Conservation (phyloP, 192 early-diverging fungal species). For the Glomus cerebriforme region DNA sequence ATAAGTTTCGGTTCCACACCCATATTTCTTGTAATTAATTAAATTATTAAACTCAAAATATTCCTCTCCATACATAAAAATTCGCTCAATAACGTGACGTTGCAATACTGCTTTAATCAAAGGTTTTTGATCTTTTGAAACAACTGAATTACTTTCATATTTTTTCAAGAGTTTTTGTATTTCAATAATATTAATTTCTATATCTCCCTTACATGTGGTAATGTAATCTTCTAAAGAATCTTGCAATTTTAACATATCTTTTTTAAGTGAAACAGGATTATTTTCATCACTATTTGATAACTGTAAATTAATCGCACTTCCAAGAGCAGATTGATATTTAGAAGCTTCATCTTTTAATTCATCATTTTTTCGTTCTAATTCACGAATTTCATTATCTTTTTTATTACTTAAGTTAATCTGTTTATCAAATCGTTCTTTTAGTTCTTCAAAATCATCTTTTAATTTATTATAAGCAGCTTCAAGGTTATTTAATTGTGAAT, state of each 20-base stretch:
- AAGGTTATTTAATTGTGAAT: too few species aligned
- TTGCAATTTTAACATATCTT: conserved; percentile 10
- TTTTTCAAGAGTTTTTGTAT: conserved; percentile 3
- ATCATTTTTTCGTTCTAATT: not conserved
- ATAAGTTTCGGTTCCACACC: not conserved
- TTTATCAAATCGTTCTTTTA: too few species aligned
- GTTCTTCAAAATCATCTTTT: too few species aligned
- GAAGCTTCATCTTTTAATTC: conserved; percentile 20
- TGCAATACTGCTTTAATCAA: conserved; percentile 7
- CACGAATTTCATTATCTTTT: not conserved
- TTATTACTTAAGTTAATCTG: too few species aligned
- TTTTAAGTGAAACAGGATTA: conserved; percentile 5
- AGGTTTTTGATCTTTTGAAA: not conserved
- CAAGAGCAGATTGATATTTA: conserved; percentile 26
- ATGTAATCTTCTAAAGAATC: not conserved
- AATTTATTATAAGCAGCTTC: too few species aligned
- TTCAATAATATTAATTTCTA: not conserved
- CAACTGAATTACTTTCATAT: not conserved
- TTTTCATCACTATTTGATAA: conserved; percentile 16
- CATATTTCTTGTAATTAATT: not conserved
- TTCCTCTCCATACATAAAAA: not conserved
- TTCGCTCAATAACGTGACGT: not conserved
- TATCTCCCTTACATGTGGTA: not conserved
- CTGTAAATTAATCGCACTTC: conserved; percentile 17
- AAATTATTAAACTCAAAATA: not conserved